These are phyloP conservation scores for Wickerhamomyces silvicola DNA, from an alignment of 805 yeast species.

Conservation along the genomic window DNA sequence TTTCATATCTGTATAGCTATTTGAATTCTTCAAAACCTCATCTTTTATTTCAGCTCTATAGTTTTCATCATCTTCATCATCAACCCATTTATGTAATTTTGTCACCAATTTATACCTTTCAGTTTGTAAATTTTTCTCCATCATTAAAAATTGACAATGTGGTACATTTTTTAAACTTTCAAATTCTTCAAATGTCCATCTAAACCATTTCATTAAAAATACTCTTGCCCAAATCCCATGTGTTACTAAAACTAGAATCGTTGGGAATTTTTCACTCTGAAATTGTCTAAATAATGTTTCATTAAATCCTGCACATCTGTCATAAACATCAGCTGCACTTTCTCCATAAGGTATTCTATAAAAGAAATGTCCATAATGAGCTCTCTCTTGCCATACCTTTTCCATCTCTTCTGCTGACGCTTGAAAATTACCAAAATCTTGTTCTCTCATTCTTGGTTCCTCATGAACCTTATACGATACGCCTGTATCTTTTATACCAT, in stretches of 20 bases:
- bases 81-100: slow-evolving; percentile 64
- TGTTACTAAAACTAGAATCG: slow-evolving; percentile 75
- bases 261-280: slow-evolving; percentile 62
- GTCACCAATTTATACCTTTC: slow-evolving; percentile 55
- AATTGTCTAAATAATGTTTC: slow-evolving; percentile 83
- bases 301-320: slow-evolving; percentile 83
- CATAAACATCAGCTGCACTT: slow-evolving; percentile 93
- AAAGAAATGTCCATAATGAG: slow-evolving; percentile 83
- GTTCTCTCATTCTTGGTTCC: slow-evolving; percentile 90
- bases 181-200: slow-evolving; percentile 88
- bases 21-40: slow-evolving; percentile 19
- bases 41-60: slow-evolving; percentile 16
- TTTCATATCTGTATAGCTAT: slow-evolving; percentile 18
- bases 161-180: slow-evolving; percentile 79
- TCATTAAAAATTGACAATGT: slow-evolving; percentile 74
- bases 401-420: slow-evolving; percentile 71
- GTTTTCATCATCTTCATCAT: slow-evolving; percentile 26
- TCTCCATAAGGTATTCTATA: slow-evolving; percentile 91
- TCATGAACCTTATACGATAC: slow-evolving; percentile 58
- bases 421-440: slow-evolving; percentile 93
- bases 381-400: slow-evolving; percentile 74
- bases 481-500: slow-evolving; percentile 39
- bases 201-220: slow-evolving; percentile 87
- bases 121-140: slow-evolving; percentile 52
- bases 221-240: slow-evolving; percentile 96